Evolutionary conservation across 177 flowering plant species (phyloP).

Genomic region (Telopea speciosissima): DNA sequence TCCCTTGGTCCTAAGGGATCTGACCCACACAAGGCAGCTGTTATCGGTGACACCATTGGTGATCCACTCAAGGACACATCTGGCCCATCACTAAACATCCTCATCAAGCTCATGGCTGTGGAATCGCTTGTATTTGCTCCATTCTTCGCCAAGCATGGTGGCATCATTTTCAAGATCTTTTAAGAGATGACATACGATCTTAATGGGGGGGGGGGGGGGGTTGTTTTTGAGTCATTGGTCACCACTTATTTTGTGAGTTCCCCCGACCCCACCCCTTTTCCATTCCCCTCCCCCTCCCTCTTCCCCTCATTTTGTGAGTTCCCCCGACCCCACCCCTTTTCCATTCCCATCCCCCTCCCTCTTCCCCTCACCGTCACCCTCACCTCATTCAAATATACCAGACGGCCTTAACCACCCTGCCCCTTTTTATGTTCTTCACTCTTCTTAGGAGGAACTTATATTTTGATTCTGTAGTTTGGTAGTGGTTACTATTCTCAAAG

Average conservation of each 20-base stretch:
- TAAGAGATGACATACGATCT: too few species aligned
- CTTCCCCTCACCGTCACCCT: neutral
- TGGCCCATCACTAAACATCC: slow-evolving; percentile 73
- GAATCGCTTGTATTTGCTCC: slow-evolving; percentile 77
- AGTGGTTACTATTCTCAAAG: neutral
- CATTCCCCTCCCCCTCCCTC: too few species aligned
- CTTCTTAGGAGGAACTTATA: too few species aligned
- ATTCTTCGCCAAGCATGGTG: slow-evolving; percentile 68
- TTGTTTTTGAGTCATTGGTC: slow-evolving; percentile 5
- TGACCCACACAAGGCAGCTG: slow-evolving; percentile 82
- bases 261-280: too few species aligned
- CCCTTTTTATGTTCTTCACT: too few species aligned
- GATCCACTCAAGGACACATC: slow-evolving; percentile 79
- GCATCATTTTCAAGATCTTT: slow-evolving; percentile 8
- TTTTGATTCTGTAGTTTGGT: neutral
- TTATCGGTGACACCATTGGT: slow-evolving; percentile 77
- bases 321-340: too few species aligned
- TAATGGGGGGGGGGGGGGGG: too few species aligned
- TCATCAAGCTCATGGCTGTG: slow-evolving; percentile 78
- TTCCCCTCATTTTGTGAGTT: too few species aligned
- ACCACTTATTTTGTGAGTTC: too few species aligned
- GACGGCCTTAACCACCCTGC: too few species aligned
- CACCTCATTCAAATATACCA: neutral
- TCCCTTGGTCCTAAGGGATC: slow-evolving; percentile 76
- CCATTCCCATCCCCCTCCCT: too few species aligned